Conservation (phyloP, 495 filamentous ascomycete genomes). For the Cryomyces minteri region DNA sequence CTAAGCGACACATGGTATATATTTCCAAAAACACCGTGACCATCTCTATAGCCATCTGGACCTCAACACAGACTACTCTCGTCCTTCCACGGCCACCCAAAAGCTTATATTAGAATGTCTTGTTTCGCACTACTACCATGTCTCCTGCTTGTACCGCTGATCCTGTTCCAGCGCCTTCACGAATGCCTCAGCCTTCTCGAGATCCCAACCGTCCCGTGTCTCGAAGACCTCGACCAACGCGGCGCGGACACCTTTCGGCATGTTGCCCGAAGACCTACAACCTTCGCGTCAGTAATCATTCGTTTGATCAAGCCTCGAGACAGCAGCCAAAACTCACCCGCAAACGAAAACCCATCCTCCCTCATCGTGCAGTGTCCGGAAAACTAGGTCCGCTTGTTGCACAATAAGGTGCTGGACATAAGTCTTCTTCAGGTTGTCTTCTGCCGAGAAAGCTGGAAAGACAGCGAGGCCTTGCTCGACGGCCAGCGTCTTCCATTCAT, state of each 20-base stretch:
- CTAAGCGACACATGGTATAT: too few relatives aligned
- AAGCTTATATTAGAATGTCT: too few relatives aligned
- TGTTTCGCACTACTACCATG: conserved; percentile 32
- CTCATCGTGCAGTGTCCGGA: conserved; percentile 31
- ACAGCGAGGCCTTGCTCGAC: conserved; percentile 30
- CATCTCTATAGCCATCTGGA: too few relatives aligned
- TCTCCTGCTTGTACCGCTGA: conserved; percentile 63
- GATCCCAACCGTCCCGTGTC: conserved; percentile 17
- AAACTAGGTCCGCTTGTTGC: conserved; percentile 36
- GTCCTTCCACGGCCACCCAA: too few relatives aligned
- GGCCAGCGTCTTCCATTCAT: conserved; percentile 44
- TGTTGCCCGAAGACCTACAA: conserved; percentile 30
- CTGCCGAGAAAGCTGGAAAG: conserved; percentile 58
- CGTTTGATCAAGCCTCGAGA: too few relatives aligned
- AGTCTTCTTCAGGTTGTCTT: conserved; percentile 33
- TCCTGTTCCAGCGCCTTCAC: conserved; percentile 44
- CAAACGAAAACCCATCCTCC: conserved; percentile 55
- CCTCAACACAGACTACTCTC: too few relatives aligned
- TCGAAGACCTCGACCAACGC: conserved; percentile 59
- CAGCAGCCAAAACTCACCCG: conserved; percentile 30
- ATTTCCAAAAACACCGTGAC: too few relatives aligned
- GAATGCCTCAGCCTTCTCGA: conserved; percentile 34
- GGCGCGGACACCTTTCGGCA: conserved; percentile 77
- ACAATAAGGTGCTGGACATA: conserved; percentile 83
- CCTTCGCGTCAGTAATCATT: too few relatives aligned